phyloP scores from a whole-genome alignment of 495 filamentous ascomycete species.

The Trichocladium uniseriatum region DNA sequence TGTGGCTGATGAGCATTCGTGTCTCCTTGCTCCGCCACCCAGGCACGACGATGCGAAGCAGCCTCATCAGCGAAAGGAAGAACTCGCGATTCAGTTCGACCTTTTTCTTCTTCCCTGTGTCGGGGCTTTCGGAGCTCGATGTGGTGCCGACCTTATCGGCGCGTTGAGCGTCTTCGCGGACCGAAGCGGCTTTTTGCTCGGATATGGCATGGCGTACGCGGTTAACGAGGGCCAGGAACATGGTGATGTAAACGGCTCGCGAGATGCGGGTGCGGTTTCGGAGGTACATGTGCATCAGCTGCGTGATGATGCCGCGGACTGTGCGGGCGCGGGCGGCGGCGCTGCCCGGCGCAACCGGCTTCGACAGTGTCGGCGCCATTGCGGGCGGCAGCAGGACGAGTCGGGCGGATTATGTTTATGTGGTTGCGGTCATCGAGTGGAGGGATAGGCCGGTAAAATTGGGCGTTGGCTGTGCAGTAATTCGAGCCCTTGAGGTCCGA shows the following conservation, averaged over 20 bases:
- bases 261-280: conserved; percentile 82
- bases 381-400: not conserved
- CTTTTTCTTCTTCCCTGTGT: conserved; percentile 54
- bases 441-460: too few relatives aligned
- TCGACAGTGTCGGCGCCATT: conserved; percentile 74
- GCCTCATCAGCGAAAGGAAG: conserved; percentile 69
- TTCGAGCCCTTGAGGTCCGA: not conserved
- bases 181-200: conserved; percentile 83
- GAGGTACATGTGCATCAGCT: conserved; percentile 68
- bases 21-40: conserved; percentile 84
- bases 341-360: conserved; percentile 44
- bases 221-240: conserved; percentile 79
- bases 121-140: conserved; percentile 32
- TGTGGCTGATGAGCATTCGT: conserved; percentile 75
- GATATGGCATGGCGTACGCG: conserved; percentile 84
- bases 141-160: conserved; percentile 47
- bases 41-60: conserved; percentile 82
- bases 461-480: not conserved
- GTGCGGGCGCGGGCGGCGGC: conserved; percentile 52
- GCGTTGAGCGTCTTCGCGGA: conserved; percentile 56
- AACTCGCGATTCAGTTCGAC: conserved; percentile 94
- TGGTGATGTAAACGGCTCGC: conserved; percentile 81
- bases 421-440: conserved; percentile 14
- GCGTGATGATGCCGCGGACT: conserved; percentile 62
- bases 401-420: not conserved